Conservation (phyloP, 495 filamentous ascomycete species). For the Hypoxylon rickii region DNA sequence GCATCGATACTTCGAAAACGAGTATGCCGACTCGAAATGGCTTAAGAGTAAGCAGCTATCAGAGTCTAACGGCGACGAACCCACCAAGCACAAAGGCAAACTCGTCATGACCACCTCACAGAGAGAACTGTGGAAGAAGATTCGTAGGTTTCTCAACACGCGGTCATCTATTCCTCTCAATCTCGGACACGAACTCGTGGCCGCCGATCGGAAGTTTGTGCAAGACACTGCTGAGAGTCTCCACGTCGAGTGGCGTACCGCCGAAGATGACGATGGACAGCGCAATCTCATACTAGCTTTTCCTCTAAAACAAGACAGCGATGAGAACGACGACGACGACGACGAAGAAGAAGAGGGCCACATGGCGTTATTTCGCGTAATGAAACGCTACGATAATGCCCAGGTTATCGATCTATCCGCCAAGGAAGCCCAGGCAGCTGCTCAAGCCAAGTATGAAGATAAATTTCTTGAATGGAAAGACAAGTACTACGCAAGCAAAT, state of each 20-base stretch:
- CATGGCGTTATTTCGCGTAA: slow-evolving; percentile 77
- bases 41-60: slow-evolving; percentile 79
- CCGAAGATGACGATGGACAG: slow-evolving; percentile 76
- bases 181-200: slow-evolving; percentile 74
- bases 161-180: slow-evolving; percentile 62
- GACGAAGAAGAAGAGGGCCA: slow-evolving; percentile 91
- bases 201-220: slow-evolving; percentile 88
- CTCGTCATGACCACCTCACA: slow-evolving; percentile 80
- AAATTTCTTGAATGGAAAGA: slow-evolving; percentile 93
- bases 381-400: slow-evolving; percentile 88
- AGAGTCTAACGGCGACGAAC: slow-evolving; percentile 55
- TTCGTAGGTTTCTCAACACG: slow-evolving; percentile 79
- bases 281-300: slow-evolving; percentile 78
- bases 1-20: slow-evolving; percentile 86
- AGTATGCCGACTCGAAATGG: slow-evolving; percentile 88
- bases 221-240: slow-evolving; percentile 84
- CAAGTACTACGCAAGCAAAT: slow-evolving; percentile 88
- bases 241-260: slow-evolving; percentile 78
- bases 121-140: slow-evolving; percentile 75
- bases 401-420: slow-evolving; percentile 78
- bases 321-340: slow-evolving; percentile 70
- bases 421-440: slow-evolving; percentile 74
- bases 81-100: slow-evolving; percentile 66
- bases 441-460: slow-evolving; percentile 80
- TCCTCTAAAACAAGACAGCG: slow-evolving; percentile 57